Base-by-base conservation (phyloP, 768 basidiomycete genomes). In the Solioccasus polychromus region DNA sequence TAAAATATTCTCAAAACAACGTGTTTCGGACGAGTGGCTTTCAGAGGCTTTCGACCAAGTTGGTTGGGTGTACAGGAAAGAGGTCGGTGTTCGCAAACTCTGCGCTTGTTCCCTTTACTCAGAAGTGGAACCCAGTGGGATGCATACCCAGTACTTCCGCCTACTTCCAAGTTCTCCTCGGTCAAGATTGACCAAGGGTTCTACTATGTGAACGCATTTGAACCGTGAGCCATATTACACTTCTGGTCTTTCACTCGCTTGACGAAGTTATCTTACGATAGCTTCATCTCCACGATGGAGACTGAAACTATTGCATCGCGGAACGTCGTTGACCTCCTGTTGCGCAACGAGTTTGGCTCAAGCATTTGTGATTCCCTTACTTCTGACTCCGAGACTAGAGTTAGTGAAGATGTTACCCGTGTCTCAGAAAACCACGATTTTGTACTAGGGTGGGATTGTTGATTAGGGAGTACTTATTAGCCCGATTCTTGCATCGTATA, bases 241-340 rank as follows among this genome's bases (percentile, higher is more conserved):
- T 41, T 36, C 32, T 22, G 31, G 36, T 15, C 26, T 23, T 45
- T 48, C 22, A 17, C n/a, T 15, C 32, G 18, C 35, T 30, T 48
- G 35, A 44, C 39, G 39, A 30, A 22, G 22, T 38, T 10, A 5
- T 20, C 15, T 15, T n/a, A n/a, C n/a, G n/a, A 9, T 48, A 88
- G 88, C 25, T 79, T 91, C 55, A 86, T 93, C 36, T 88, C 84
- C 12, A 92, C 91, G 6, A 96, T 97, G 94, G 94, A 97, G 66
- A 94, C 92, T 0, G 84, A 93, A 67, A 92, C 89, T 0, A 64
- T 95, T 25, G 76, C 89, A 0, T 80, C 88, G 1, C 80, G 91
- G 25, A 93, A 94, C 62, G 74, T 86, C 30, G 88, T 91, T 37
- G 90, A 92, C 55, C 69, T 89, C 20, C 72, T 92, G 17, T 69